These are phyloP conservation scores for Anthracocystis panici-leucophaei DNA, from an alignment of 1,284 basidiomycete genomes.

Conservation along the genomic window DNA sequence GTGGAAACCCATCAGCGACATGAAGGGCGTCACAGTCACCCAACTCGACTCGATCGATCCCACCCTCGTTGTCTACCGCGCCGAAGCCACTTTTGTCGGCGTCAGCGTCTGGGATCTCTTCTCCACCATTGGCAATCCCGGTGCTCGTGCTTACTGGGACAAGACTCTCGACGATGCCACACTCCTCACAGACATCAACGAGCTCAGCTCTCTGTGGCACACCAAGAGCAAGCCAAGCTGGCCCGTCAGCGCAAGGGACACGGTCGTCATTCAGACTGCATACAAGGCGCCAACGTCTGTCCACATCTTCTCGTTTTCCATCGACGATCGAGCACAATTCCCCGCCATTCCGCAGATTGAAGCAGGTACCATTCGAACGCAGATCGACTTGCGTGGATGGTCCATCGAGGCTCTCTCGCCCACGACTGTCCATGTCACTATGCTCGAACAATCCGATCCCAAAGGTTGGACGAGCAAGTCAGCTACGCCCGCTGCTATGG, in stretches of 20 bases:
- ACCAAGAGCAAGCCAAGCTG: conserved; percentile 54
- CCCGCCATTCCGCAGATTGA: conserved; percentile 78
- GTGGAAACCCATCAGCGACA: conserved; percentile 87
- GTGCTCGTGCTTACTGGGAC: conserved; percentile 87
- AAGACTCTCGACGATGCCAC: conserved; percentile 86
- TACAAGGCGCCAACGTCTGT: conserved; percentile 94
- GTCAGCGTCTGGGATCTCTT: conserved; percentile 97
- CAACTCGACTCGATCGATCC: conserved; percentile 98
- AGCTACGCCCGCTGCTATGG: conserved; percentile 88
- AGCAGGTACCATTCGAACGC: conserved; percentile 86
- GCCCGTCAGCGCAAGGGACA: conserved; percentile 78
- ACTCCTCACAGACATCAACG: conserved; percentile 81
- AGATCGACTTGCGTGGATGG: conserved; percentile 96
- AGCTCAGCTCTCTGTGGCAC: conserved; percentile 78
- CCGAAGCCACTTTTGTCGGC: conserved; percentile 97
- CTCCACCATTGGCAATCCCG: conserved; percentile 84
- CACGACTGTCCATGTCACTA: conserved; percentile 90
- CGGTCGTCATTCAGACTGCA: conserved; percentile 89
- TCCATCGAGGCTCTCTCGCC: conserved; percentile 95
- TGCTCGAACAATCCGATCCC: conserved; percentile 96
- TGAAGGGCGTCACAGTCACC: conserved; percentile 80
- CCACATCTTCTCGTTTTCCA: conserved; percentile 95
- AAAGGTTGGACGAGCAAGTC: conserved; percentile 97
- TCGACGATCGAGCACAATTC: conserved; percentile 87
- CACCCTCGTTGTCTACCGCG: conserved; percentile 93